These are phyloP conservation scores for Leccinum uliginosum DNA, from an alignment of 768 basidiomycete genomes.

Conservation along the genomic window DNA sequence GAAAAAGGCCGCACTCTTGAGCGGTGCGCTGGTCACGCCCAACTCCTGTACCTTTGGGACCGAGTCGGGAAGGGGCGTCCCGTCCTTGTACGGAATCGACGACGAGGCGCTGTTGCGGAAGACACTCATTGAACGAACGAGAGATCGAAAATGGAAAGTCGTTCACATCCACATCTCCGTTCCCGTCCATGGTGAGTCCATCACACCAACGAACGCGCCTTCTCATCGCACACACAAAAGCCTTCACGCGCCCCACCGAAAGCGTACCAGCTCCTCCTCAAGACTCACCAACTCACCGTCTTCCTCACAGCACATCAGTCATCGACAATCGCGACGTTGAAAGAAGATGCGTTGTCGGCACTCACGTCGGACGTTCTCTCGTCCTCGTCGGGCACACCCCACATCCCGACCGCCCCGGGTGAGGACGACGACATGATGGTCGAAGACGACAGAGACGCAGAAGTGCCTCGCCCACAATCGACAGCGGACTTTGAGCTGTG, in stretches of 20 bases:
- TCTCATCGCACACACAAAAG: slow-evolving; percentile 36
- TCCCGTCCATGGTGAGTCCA: slow-evolving; percentile 21
- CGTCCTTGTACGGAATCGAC: slow-evolving; percentile 53
- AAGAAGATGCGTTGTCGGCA: slow-evolving; percentile 60
- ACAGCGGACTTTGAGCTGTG: slow-evolving; percentile 63
- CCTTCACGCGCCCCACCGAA: slow-evolving; percentile 55
- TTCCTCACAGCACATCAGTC: slow-evolving; percentile 53
- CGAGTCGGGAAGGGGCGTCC: slow-evolving; percentile 59
- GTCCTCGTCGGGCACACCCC: slow-evolving; percentile 24
- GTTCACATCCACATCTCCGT: slow-evolving; percentile 17
- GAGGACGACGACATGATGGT: slow-evolving; percentile 25
- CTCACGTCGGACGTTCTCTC: slow-evolving; percentile 44
- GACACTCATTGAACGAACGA: slow-evolving; percentile 40
- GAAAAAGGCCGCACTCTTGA: slow-evolving; percentile 97
- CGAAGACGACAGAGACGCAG: slow-evolving; percentile 6
- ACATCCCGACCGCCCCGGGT: slow-evolving; percentile 27
- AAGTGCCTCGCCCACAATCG: slow-evolving; percentile 34
- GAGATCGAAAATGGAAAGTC: slow-evolving; percentile 19
- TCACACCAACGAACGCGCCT: too few relatives aligned
- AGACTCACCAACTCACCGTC: slow-evolving; percentile 68
- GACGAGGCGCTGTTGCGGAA: slow-evolving; percentile 47
- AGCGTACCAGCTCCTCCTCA: slow-evolving; percentile 63
- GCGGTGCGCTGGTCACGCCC: slow-evolving; percentile 84
- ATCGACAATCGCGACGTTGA: slow-evolving; percentile 53
- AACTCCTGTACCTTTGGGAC: slow-evolving; percentile 84